A percentile compares a stretch with the other conserved stretches of the same genome.
phyloP scores from a whole-genome alignment of 208 protist genomes.

The Leishmania aethiopica region DNA sequence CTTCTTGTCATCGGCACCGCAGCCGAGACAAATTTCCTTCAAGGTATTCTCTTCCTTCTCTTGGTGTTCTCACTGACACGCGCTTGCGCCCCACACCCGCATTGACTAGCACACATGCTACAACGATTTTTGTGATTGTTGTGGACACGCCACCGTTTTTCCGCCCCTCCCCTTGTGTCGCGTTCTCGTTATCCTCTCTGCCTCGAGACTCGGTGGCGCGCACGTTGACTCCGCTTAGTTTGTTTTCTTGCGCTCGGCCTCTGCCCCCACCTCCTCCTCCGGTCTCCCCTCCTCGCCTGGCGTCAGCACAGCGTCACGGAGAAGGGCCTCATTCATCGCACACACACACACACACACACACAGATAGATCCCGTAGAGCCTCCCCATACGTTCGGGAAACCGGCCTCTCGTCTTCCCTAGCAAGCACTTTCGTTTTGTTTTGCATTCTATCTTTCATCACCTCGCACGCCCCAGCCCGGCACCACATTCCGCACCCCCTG shows the following conservation, averaged over 20 bases:
- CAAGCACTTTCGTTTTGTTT: neutral
- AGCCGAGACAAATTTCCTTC: neutral
- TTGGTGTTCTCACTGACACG: neutral
- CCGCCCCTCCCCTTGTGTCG: neutral
- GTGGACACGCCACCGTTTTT: constrained; percentile 7
- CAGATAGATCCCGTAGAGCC: neutral
- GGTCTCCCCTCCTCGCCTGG: neutral
- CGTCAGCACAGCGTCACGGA: neutral
- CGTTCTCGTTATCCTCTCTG: neutral
- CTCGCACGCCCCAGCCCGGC: no score
- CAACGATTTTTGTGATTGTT: neutral
- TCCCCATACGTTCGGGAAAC: no score
- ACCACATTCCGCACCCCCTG: neutral
- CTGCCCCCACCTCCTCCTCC: neutral
- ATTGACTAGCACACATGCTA: neutral
- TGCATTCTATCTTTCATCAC: neutral
- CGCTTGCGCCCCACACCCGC: neutral
- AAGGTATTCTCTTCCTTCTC: neutral
- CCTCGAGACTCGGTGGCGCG: neutral
- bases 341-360: neutral
- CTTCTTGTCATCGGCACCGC: neutral
- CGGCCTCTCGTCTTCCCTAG: neutral
- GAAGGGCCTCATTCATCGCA: neutral
- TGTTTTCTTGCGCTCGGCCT: neutral
- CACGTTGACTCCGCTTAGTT: neutral